These are phyloP conservation scores for Penicillium taxi DNA, from an alignment of 495 filamentous ascomycete species.

Conservation along the genomic window DNA sequence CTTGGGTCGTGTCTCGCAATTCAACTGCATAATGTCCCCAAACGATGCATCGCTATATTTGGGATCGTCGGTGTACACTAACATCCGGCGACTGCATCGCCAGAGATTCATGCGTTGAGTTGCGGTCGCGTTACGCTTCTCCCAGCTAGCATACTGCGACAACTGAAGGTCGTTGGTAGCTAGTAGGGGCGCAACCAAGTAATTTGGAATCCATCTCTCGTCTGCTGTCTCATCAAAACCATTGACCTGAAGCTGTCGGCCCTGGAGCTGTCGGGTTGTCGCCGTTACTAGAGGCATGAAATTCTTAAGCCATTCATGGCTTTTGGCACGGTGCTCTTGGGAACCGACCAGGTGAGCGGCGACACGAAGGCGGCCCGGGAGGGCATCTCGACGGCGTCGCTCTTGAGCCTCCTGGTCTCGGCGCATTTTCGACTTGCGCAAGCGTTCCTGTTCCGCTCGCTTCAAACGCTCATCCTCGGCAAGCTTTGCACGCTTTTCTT, in stretches of 20 bases:
- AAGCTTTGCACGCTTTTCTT: conserved; percentile 45
- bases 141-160: conserved; percentile 66
- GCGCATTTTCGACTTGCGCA: conserved; percentile 39
- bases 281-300: conserved; percentile 48
- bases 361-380: conserved; percentile 42
- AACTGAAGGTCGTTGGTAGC: conserved; percentile 69
- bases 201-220: conserved; percentile 72
- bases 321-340: conserved; percentile 39
- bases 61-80: conserved; percentile 39
- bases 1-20: conserved; percentile 42
- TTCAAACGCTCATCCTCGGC: conserved; percentile 49
- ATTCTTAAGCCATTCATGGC: conserved; percentile 37
- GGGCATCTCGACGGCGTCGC: conserved; percentile 49
- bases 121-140: conserved; percentile 41
- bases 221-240: conserved; percentile 35
- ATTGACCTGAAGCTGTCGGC: conserved; percentile 40
- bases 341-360: conserved; percentile 43
- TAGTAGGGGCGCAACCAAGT: conserved; percentile 64
- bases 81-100: conserved; percentile 45
- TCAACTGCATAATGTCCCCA: conserved; percentile 38
- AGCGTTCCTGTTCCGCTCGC: conserved; percentile 50
- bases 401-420: conserved; percentile 49
- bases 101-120: conserved; percentile 45
- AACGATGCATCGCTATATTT: conserved; percentile 31
- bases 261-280: conserved; percentile 40